phyloP scores from a whole-genome alignment of 2,329 filamentous ascomycete genomes.

The Xylariaceae sp. region DNA sequence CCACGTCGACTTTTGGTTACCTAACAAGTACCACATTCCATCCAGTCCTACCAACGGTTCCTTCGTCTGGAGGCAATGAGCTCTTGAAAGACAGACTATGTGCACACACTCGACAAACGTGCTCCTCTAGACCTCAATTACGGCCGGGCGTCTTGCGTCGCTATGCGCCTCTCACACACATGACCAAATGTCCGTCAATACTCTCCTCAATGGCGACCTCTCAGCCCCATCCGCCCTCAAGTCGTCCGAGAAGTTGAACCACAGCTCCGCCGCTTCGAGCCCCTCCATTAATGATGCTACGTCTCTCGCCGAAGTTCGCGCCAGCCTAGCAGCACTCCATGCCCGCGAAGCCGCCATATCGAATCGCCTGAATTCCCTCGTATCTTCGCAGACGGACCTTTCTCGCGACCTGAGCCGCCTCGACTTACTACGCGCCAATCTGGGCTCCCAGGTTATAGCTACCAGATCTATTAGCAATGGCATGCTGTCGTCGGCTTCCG shows the following conservation, averaged over 20 bases:
- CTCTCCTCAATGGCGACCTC: constrained; percentile 32
- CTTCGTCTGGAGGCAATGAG: neutral
- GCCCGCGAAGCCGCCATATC: constrained; percentile 70
- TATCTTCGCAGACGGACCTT: constrained; percentile 80
- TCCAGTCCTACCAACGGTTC: neutral
- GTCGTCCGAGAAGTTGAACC: constrained; percentile 27
- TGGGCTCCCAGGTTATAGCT: constrained; percentile 80
- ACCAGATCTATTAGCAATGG: constrained; percentile 79
- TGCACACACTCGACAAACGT: constrained; percentile 4
- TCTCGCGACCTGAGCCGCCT: constrained; percentile 80
- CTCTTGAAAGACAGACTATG: neutral
- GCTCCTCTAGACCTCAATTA: constrained; percentile 14
- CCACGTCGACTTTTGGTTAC: neutral
- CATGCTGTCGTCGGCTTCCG: constrained; percentile 82
- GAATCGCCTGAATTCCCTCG: constrained; percentile 65
- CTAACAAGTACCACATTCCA: neutral
- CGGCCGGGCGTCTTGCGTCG: constrained; percentile 27
- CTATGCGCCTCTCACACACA: constrained; percentile 31
- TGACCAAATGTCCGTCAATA: constrained; percentile 35
- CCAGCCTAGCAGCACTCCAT: constrained; percentile 69
- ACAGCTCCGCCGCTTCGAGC: constrained; percentile 14
- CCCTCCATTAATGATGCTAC: constrained; percentile 61
- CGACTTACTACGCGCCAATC: constrained; percentile 80
- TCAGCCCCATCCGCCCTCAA: constrained; percentile 25
- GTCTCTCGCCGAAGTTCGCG: constrained; percentile 72